phyloP scores from a whole-genome alignment of 108 stramenopile species.

The Cyclotella sp. region DNA sequence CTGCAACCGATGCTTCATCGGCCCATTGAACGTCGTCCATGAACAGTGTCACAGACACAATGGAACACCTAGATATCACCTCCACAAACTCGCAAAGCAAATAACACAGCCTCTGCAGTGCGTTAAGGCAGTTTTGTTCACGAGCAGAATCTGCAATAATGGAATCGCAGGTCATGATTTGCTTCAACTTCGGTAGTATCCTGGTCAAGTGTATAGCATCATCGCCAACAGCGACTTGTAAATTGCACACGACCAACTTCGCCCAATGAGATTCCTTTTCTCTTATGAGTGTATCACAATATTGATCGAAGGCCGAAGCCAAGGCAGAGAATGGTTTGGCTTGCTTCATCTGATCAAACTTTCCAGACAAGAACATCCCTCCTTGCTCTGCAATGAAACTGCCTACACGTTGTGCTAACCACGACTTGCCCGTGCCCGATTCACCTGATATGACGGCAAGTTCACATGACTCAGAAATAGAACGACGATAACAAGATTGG shows the following conservation, averaged over 20 bases:
- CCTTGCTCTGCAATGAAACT: neutral
- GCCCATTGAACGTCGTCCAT: constrained; percentile 40
- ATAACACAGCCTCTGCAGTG: constrained; percentile 24
- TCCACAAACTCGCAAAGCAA: constrained; percentile 19
- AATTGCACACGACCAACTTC: neutral
- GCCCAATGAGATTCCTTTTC: neutral
- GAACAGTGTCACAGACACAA: constrained; percentile 14
- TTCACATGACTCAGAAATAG: neutral
- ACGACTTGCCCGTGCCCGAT: constrained; percentile 8
- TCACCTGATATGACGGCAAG: too few relatives aligned
- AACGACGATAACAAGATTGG: constrained; percentile 1
- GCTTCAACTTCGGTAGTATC: constrained; percentile 20
- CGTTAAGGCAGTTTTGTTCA: constrained; percentile 3
- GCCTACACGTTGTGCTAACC: neutral
- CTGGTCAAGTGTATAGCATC: neutral
- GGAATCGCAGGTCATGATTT: neutral
- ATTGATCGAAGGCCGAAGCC: constrained; percentile 22
- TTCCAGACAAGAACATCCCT: constrained; percentile 19
- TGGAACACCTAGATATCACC: constrained; percentile 15
- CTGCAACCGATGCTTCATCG: constrained; percentile 9
- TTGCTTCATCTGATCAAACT: constrained; percentile 27
- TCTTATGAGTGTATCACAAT: constrained; percentile 5
- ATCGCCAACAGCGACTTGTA: neutral
- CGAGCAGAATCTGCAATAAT: neutral
- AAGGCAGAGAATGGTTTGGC: constrained; percentile 15